These are phyloP conservation scores for Colletotrichum viniferum DNA, from an alignment of 2,329 filamentous ascomycete species.

Conservation along the genomic window DNA sequence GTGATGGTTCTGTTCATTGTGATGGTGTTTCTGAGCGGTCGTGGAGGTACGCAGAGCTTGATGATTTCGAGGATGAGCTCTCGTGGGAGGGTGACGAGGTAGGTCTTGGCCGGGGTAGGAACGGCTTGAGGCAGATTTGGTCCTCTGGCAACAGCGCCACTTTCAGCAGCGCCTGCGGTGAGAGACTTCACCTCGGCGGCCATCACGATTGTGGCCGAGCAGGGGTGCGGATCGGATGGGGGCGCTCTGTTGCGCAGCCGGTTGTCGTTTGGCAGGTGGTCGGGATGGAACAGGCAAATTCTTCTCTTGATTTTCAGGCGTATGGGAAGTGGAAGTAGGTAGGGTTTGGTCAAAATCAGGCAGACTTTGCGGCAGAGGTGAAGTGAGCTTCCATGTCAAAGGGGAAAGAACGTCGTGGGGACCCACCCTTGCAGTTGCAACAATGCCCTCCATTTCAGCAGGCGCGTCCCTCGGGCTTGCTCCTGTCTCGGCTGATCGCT, in stretches of 20 bases:
- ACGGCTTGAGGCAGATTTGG: fast-evolving
- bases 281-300: neutral
- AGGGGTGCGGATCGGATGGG: neutral
- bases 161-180: neutral
- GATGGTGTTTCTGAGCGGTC: fast-evolving
- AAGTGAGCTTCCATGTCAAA: neutral
- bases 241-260: neutral
- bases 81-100: neutral
- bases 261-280: neutral
- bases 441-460: neutral
- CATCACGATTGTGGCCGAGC: neutral
- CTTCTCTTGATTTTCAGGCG: neutral
- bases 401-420: neutral
- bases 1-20: neutral
- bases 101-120: neutral
- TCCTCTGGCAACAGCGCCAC: neutral
- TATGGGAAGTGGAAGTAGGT: neutral
- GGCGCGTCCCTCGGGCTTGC: neutral
- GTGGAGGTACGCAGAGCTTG: neutral
- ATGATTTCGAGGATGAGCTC: neutral
- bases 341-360: neutral
- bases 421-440: neutral
- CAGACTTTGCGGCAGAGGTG: neutral
- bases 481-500: neutral
- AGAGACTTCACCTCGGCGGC: neutral